Percentiles rank a stretch among this genome's conserved stretches.
These are phyloP conservation scores for Russula abietina DNA, from an alignment of 768 basidiomycete species.

Conservation along the genomic window DNA sequence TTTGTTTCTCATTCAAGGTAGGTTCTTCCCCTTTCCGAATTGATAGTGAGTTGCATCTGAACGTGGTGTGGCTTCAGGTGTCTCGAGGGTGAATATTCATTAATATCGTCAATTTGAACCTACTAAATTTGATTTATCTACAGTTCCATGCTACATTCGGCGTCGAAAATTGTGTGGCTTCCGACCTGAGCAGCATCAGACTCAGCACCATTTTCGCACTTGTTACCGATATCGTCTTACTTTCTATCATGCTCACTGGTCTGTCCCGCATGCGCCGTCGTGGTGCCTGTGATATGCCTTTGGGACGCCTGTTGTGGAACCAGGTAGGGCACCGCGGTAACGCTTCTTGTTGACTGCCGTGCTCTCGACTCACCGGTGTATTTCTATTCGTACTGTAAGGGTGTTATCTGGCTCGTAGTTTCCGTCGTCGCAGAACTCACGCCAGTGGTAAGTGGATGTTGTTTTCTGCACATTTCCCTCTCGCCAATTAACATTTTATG, in stretches of 20 bases:
- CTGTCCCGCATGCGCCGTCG: background rate
- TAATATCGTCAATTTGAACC: background rate
- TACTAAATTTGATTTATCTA: background rate
- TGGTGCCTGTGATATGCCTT: background rate
- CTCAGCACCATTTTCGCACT: background rate
- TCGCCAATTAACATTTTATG: background rate
- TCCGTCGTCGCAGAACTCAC: background rate
- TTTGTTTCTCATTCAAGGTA: background rate
- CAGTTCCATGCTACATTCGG: background rate
- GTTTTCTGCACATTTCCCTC: background rate
- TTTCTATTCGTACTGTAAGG: background rate
- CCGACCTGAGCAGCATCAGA: background rate
- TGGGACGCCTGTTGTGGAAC: background rate
- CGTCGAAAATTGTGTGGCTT: background rate
- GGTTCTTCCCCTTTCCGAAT: background rate
- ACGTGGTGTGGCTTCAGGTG: background rate
- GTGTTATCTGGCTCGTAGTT: background rate
- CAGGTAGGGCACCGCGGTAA: background rate
- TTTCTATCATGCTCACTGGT: background rate
- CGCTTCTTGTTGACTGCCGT: background rate
- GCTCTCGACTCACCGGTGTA: background rate
- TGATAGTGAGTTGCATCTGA: background rate
- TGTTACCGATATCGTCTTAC: background rate
- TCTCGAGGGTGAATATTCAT: background rate
- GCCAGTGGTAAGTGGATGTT: background rate